Percentiles rank a stretch among this genome's conserved stretches.
Conservation (phyloP, 192 early-diverging fungal species). For the Paraglomus brasilianum region DNA sequence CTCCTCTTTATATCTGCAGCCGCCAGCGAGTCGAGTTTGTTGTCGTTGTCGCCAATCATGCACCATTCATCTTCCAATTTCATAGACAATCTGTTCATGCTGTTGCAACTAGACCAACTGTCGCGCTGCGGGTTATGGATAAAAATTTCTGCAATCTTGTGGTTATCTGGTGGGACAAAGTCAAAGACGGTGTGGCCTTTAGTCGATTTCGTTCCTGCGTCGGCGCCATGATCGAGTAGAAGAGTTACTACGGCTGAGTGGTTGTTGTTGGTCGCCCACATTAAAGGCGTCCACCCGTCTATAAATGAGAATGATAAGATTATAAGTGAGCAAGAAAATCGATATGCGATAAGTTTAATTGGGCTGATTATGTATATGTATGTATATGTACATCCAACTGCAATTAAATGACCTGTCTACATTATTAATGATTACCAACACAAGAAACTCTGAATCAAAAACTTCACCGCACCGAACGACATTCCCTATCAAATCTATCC, state of each 20-base stretch:
- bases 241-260: slow-evolving; percentile 69
- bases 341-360: background rate
- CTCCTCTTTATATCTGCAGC: slow-evolving; percentile 43
- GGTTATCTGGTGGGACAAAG: slow-evolving; percentile 61
- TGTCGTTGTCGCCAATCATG: slow-evolving; percentile 38
- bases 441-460: too few relatives aligned
- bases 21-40: slow-evolving; percentile 43
- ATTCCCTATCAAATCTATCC: too few relatives aligned
- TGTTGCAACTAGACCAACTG: slow-evolving; percentile 42
- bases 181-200: slow-evolving; percentile 75
- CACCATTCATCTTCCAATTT: slow-evolving; percentile 30
- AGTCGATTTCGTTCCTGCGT: slow-evolving; percentile 60
- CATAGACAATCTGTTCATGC: slow-evolving; percentile 27
- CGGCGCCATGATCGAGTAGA: slow-evolving; percentile 79
- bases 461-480: too few relatives aligned
- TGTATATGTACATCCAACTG: too few relatives aligned
- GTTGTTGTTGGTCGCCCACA: slow-evolving; percentile 88
- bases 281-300: slow-evolving; percentile 86
- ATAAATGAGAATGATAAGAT: slow-evolving; percentile 1
- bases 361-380: background rate
- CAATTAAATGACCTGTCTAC: too few relatives aligned
- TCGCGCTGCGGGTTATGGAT: slow-evolving; percentile 42
- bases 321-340: slow-evolving; percentile 3
- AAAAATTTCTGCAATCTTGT: slow-evolving; percentile 52
- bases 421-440: too few relatives aligned